These are phyloP conservation scores for Candida berthetii DNA, from an alignment of 805 yeast genomes.

Conservation along the genomic window DNA sequence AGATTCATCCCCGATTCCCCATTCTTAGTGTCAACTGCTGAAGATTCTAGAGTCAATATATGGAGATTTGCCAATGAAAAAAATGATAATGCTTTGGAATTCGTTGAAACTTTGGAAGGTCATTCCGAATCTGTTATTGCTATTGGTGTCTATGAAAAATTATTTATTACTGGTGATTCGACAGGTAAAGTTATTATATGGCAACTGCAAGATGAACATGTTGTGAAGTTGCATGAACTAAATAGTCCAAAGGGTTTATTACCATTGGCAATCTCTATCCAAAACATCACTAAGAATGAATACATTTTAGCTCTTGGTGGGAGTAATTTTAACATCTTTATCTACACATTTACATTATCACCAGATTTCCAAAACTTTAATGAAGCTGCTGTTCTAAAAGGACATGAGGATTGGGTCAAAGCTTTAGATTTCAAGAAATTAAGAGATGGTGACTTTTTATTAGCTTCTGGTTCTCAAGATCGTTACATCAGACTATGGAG, in stretches of 20 bases:
- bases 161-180: slow-evolving; percentile 59
- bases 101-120: slow-evolving; percentile 26
- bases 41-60: slow-evolving; percentile 55
- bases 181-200: slow-evolving; percentile 54
- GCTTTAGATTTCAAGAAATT: slow-evolving; percentile 52
- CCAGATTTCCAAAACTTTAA: slow-evolving; percentile 1
- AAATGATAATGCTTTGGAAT: slow-evolving; percentile 3
- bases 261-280: slow-evolving; percentile 35
- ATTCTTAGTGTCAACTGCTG: slow-evolving; percentile 54
- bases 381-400: slow-evolving; percentile 50
- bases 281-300: slow-evolving; percentile 23
- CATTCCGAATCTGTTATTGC: slow-evolving; percentile 51
- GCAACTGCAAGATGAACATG: slow-evolving; percentile 24
- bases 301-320: slow-evolving; percentile 69
- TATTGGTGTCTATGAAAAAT: slow-evolving; percentile 29
- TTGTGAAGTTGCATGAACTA: slow-evolving; percentile 24
- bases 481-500: slow-evolving; percentile 90
- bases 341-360: slow-evolving; percentile 38
- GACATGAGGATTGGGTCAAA: slow-evolving; percentile 97
- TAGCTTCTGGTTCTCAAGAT: slow-evolving; percentile 93
- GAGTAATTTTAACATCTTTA: slow-evolving; percentile 45
- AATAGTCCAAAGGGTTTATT: slow-evolving; percentile 39
- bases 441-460: slow-evolving; percentile 43
- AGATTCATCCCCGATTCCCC: slow-evolving; percentile 42
- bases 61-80: slow-evolving; percentile 38